Evolutionary conservation across 306 rosid species (phyloP), one percentile per base, ranked within the genome.

Genomic region (Cucumis melo): DNA sequence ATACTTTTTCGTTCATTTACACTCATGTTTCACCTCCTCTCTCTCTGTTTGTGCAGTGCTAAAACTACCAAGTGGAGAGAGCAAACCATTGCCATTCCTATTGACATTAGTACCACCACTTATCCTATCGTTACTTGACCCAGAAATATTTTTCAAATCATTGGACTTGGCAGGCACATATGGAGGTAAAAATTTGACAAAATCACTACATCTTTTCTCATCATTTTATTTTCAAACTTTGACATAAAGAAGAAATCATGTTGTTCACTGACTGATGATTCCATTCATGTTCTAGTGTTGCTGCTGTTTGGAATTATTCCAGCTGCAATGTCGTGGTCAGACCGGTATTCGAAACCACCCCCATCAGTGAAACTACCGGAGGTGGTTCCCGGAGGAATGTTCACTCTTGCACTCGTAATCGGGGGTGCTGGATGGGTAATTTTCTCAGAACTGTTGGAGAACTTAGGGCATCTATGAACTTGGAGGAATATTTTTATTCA

Each of bases 321-420:
- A 10, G 96, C 91, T 60, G 90, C 89, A 53, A 89, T 90, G 96
- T 85, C 94, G 6, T 89, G 96, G 91, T 89, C 90, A 10, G 94
- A 87, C 75, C 82, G 96, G 83, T 85, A 89, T 90, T 81, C 87
- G 27, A 76, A 48, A 74, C 70, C 87, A 57, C 77, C 90, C 17
- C 67, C 80, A 15, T 66, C 86, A 14, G 32, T 75, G 82, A 85
- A 85, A 73, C 77, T 88, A 36, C 93, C 92, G 1, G 83, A 77
- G 78, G 72, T 92, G 14, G 97, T 92, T 85, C 96, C 92, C 6
- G 96, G 97, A 83, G 96, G 97, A 75, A 90, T 81, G 84, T 48
- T 90, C 38, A 88, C 97, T 36, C 92, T 88, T 56, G 85, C 87
- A 6, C 81, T 90, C 7, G 78, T 90, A 48, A 87, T 86, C 29